Base-by-base conservation (phyloP, 1,284 basidiomycete species). In the Ganoderma sinense region DNA sequence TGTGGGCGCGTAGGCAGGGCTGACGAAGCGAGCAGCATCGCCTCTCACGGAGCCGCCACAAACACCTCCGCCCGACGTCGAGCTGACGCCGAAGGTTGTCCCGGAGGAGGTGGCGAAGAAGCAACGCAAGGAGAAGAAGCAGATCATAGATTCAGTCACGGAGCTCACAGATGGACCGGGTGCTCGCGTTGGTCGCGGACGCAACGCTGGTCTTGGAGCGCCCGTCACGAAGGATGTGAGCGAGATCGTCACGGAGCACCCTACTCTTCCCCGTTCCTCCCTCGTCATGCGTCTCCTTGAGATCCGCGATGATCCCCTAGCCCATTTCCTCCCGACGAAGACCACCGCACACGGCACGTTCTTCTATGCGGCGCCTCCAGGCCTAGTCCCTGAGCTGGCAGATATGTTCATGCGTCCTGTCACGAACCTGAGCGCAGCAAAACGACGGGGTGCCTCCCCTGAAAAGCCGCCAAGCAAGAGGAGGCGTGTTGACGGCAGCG, bases 321-420 rank as follows among this genome's bases (percentile, higher is more conserved):
- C 91, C 3, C 91, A 97, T 78, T 97, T 97, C 83, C 82, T 97
- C 62, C 95, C 96, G 1, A 94, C 90, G 1, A 92, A 88, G 77
- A 84, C 88, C 48, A 92, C 91, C 6, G 84, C 90, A 10, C 87
- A 89, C 58, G 92, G 90, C 20, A 89, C 89, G 14, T 91, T 91
- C 81, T 91, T 96, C 79, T 94, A 88, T 75, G 93, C 91, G 59
- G 96, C 92, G 0, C 94, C 95, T 14, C 90, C 91, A 14, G 94
- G 94, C 2, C 82, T 96, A 33, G 89, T 91, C 0, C 92, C 94
- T 0, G 94, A 97, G 79, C 85, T 98, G 11, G 86, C 88, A 0
- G 89, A 93, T 58, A 76, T 98, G 68, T 98, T 98, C 83, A 86
- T 94, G 81, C 92, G 95, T 65, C 94, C 95, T n/a, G 74, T 90